Base-by-base conservation (phyloP, 768 basidiomycete genomes). In the Coprinopsis cinerea region DNA sequence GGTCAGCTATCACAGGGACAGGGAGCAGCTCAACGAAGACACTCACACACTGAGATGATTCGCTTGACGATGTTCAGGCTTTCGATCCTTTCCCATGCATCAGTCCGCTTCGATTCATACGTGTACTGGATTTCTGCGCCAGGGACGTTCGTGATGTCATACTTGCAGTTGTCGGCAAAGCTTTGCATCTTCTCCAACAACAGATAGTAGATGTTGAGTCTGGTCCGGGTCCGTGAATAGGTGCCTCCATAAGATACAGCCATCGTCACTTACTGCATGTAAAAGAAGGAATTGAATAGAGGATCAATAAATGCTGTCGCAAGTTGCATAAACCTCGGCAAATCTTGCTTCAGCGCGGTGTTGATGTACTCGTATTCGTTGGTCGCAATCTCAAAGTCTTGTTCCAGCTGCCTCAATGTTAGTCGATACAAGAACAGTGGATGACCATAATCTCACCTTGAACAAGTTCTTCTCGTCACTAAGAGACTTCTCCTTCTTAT, bases 261-360 rank as follows among this genome's bases (percentile, higher is more conserved):
- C n/a, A 26, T 26, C 37, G 17, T 25, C 45, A 82, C 92, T 61
- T 61, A 94, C 92, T 98, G 92, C 93, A 99, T 97, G 66, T 95
- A 99, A 75, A 88, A 99, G 76, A 93, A 93, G 15, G 92, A 95
- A 59, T 95, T 87, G 79, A 97, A 99, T n/a, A 98, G 73, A 0
- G 96, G 96, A 57, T 94, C 87, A 62, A 98, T 91, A 68, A 97
- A 97, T 55, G 84, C 81, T 2, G 91, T 87, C 1, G 88, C 75
- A 54, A 97, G 79, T 24, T 72, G 74, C 78, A 98, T 83, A 75
- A 98, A 98, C n/a, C 81, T 81, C 2, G 94, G 93, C 26, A 99
- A 74, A 60, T 99, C 96, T 50, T 81, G 76, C 72, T 99, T 98
- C 68, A 97, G 70, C 4, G 85, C 77, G 53, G 76, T 84, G 64